Percentiles rank a stretch among this genome's conserved stretches.
Evolutionary conservation across 1,284 basidiomycete genomes (phyloP).

Genomic region (Ceratobasidium papillatum): DNA sequence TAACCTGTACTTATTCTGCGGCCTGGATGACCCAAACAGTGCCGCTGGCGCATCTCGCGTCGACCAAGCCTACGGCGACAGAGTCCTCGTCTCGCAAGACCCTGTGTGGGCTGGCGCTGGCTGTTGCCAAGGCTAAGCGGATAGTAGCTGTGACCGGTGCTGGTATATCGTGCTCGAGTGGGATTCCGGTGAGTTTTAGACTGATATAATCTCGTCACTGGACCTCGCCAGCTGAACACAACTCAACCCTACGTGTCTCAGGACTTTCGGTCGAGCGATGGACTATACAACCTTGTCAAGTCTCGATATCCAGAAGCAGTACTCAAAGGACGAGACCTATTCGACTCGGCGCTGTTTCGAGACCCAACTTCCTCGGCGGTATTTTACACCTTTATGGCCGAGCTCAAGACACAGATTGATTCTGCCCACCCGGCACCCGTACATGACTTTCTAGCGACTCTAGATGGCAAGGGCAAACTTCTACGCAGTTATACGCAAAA

Average conservation of each 20-base stretch:
- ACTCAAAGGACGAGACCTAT: constrained; percentile 87
- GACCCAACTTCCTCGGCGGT: constrained; percentile 85
- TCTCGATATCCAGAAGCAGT: constrained; percentile 82
- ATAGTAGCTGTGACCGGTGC: constrained; percentile 90
- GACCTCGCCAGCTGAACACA: not conserved
- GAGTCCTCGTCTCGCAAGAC: constrained; percentile 47
- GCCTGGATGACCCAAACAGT: constrained; percentile 24
- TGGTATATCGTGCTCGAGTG: constrained; percentile 91
- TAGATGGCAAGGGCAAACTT: constrained; percentile 85
- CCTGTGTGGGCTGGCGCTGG: constrained; percentile 72
- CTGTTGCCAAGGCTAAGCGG: constrained; percentile 83
- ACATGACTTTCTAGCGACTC: constrained; percentile 85
- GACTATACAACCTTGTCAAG: constrained; percentile 88
- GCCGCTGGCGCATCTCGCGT: constrained; percentile 24
- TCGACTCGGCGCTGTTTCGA: constrained; percentile 86
- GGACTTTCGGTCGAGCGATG: constrained; percentile 91
- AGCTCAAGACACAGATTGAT: constrained; percentile 85
- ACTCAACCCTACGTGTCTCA: constrained; percentile 50
- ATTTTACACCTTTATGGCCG: constrained; percentile 94
- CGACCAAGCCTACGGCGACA: constrained; percentile 32
- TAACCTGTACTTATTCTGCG: not conserved
- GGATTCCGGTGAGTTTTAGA: constrained; percentile 81
- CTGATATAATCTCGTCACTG: constrained; percentile 2
- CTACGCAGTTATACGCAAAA: constrained; percentile 94
- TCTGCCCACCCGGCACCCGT: constrained; percentile 83